A percentile compares a stretch with the other conserved stretches of the same genome.
Evolutionary conservation across 1,284 basidiomycete genomes (phyloP).

Genomic region (Pseudozyma sp.): DNA sequence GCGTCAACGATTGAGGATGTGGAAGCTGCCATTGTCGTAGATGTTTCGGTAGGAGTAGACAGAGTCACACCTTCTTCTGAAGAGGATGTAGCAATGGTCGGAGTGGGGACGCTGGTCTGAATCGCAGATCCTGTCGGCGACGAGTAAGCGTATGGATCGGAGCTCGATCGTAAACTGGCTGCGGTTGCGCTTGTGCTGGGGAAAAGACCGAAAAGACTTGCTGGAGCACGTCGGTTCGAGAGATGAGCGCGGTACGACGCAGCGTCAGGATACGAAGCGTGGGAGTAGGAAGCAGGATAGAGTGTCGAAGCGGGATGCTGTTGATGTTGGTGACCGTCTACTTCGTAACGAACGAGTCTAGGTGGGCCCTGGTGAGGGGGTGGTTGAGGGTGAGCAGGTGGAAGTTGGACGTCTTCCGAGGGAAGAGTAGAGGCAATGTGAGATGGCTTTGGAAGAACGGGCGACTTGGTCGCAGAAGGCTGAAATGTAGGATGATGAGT

Average conservation of each 20-base stretch:
- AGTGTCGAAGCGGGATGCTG: constrained; percentile 17
- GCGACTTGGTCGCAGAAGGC: constrained; percentile 25
- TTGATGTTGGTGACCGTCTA: constrained; percentile 3
- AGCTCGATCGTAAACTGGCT: constrained; percentile 19
- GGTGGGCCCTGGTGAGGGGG: constrained; percentile 47
- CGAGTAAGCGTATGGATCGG: constrained; percentile 32
- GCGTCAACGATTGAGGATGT: constrained; percentile 29
- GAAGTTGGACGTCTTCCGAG: constrained; percentile 17
- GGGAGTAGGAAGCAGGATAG: constrained; percentile 40
- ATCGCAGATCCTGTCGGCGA: constrained; percentile 1
- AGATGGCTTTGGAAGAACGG: constrained; percentile 48
- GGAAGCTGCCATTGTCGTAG: background rate
- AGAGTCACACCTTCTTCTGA: background rate
- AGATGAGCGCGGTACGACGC: constrained; percentile 38
- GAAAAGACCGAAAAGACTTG: constrained; percentile 44
- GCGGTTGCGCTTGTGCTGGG: constrained; percentile 43
- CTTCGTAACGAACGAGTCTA: constrained; percentile 45
- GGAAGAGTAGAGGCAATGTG: constrained; percentile 34
- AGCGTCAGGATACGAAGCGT: constrained; percentile 43
- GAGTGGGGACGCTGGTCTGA: constrained; percentile 12
- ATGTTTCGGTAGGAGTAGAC: background rate
- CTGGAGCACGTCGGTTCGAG: constrained; percentile 43
- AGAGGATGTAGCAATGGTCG: background rate
- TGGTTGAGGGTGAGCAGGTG: constrained; percentile 30
- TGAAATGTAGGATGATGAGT: constrained; percentile 35